Percentiles rank a stretch among this genome's conserved stretches.
phyloP scores from a whole-genome alignment of 495 filamentous ascomycete genomes.

The Penicillium chermesinum region DNA sequence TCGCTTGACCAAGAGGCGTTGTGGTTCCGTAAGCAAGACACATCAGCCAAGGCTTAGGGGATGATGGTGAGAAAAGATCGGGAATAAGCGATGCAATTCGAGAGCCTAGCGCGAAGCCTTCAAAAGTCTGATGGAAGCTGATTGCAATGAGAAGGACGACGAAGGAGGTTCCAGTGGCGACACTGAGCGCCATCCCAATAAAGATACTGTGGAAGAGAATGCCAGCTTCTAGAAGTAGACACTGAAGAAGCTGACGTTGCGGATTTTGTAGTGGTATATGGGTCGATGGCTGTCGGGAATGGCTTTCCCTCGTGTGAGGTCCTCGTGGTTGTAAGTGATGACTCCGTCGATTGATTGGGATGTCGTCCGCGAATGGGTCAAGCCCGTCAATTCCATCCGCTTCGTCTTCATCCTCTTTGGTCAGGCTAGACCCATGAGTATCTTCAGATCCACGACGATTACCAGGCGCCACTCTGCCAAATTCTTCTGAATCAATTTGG shows the following conservation, averaged over 20 bases:
- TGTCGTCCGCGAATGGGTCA: constrained; percentile 24
- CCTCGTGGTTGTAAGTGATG: constrained; percentile 11
- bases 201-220: constrained; percentile 86
- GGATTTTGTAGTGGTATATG: constrained; percentile 33
- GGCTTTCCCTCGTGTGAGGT: constrained; percentile 11
- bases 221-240: constrained; percentile 73
- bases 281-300: constrained; percentile 12
- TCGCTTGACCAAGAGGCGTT: constrained; percentile 85
- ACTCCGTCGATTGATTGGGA: constrained; percentile 12
- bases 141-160: constrained; percentile 77
- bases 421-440: constrained; percentile 1
- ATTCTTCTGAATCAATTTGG: constrained; percentile 6
- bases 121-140: constrained; percentile 78
- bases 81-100: constrained; percentile 64
- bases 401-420: constrained; percentile 11
- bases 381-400: constrained; percentile 29
- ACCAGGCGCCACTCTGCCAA: constrained; percentile 4
- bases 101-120: constrained; percentile 70
- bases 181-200: constrained; percentile 85
- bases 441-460: constrained; percentile 12
- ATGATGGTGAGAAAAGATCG: constrained; percentile 43
- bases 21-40: constrained; percentile 85
- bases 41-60: constrained; percentile 85
- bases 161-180: constrained; percentile 72
- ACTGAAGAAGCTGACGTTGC: constrained; percentile 66